Percentiles rank a stretch among this genome's conserved stretches.
phyloP scores from a whole-genome alignment of 2,329 filamentous ascomycete species.

The Penicillium sp. region DNA sequence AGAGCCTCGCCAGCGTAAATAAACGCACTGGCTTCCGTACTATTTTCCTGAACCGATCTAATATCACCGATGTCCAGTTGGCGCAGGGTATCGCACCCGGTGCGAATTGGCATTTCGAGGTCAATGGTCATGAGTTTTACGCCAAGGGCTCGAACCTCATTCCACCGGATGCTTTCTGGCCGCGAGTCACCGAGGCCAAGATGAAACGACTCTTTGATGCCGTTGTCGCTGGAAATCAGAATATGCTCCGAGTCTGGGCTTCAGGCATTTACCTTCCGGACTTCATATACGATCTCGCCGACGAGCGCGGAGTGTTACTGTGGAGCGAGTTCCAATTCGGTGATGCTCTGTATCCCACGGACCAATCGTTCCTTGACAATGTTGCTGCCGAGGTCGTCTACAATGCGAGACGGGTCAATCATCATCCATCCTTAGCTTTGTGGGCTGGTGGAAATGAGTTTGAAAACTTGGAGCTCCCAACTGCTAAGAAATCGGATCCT shows the following conservation, averaged over 20 bases:
- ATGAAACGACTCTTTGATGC: conserved; percentile 56
- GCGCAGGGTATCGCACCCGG: conserved; percentile 55
- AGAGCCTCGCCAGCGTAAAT: conserved; percentile 45
- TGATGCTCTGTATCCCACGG: conserved; percentile 58
- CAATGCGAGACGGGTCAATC: conserved; percentile 60
- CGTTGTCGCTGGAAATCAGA: conserved; percentile 58
- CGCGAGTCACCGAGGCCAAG: conserved; percentile 53
- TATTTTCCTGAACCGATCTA: conserved; percentile 57
- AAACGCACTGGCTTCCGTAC: conserved; percentile 62
- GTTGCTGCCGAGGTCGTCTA: conserved; percentile 57
- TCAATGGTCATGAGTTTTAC: conserved; percentile 64
- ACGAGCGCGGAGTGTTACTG: conserved; percentile 59
- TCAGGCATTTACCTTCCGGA: conserved; percentile 60
- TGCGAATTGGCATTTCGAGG: conserved; percentile 63
- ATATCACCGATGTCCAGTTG: conserved; percentile 54
- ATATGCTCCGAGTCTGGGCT: conserved; percentile 64
- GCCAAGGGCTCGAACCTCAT: conserved; percentile 65
- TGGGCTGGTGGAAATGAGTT: conserved; percentile 61
- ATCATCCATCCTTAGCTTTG: conserved; percentile 56
- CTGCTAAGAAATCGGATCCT: conserved; percentile 46
- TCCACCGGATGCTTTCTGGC: conserved; percentile 62
- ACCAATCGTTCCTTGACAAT: conserved; percentile 55
- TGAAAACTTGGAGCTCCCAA: conserved; percentile 53
- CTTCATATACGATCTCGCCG: conserved; percentile 62
- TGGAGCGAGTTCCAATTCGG: conserved; percentile 65